Evolutionary conservation across 2,329 filamentous ascomycete genomes (phyloP), one percentile per base, ranked within the genome.

Genomic region (Aspergillus persii): DNA sequence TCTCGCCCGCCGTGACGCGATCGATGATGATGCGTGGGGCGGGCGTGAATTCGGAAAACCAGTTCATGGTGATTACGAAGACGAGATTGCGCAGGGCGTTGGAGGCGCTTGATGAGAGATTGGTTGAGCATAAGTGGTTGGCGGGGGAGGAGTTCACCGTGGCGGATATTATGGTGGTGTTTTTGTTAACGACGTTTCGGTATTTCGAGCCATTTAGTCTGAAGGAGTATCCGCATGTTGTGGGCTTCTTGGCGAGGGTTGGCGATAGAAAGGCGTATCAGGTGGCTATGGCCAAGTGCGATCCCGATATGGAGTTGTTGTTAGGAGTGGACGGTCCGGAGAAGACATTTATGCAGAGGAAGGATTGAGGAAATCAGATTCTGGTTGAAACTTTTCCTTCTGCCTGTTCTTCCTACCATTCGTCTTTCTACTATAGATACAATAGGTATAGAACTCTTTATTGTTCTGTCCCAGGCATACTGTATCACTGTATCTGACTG

Each of bases 91-190:
- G 70, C 3, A 68, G 62, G n/a, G 70, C 75, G 0, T 61, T 89
- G 36, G 48, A 58, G n/a, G 64, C 78, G 26, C 54, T 86, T 29
- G 79, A 89, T 44, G 71, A 79, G 2, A 75, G 83, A 9, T 68
- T 90, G 2, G 64, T 63, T 3, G 61, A 72, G 1, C 81, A 77
- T 39, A 68, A 76, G 7, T 90, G 81, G 78, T 73, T 90, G 26
- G 86, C 84, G 0, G 88, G 87, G 2, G 74, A 80, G 0, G 78
- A 86, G 53, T 84, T 90, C 59, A 89, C 85, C 0, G 85, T 79
- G 1, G 88, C 88, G 1, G 88, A 91, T 71, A 77, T 89, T 44
- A 89, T 90, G 85, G 76, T 75, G 4, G 79, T 87, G 0, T 88
- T 83, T 66, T 77, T 79, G 12, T 73, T 90, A 36, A 88, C 86